phyloP scores from a whole-genome alignment of 768 basidiomycete genomes.

The Pseudohyphozyma bogoriensis region DNA sequence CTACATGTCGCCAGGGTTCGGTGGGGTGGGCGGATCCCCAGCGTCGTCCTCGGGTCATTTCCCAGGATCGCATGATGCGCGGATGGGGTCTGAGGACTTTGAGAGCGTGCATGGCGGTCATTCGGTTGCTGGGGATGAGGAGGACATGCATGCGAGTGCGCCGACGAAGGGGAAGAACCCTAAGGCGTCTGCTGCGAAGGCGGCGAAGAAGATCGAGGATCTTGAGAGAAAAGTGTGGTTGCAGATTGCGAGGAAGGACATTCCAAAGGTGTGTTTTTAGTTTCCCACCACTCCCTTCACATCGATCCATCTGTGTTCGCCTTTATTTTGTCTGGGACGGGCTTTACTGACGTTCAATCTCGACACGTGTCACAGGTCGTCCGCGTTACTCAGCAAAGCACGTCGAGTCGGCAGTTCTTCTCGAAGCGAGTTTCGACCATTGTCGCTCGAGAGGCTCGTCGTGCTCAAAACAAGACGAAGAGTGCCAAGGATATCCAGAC shows the following conservation, averaged over 20 bases:
- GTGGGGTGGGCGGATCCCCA: neutral
- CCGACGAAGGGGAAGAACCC: neutral
- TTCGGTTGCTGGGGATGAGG: neutral
- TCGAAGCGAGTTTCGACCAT: constrained; percentile 65
- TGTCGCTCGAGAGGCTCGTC: constrained; percentile 65
- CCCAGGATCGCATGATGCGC: neutral
- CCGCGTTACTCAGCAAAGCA: constrained; percentile 60
- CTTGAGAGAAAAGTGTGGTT: constrained; percentile 82
- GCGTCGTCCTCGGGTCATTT: neutral
- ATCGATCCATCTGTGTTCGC: no score
- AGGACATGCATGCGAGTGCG: neutral
- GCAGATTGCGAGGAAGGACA: constrained; percentile 71
- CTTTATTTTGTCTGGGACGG: neutral
- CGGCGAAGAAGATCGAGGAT: constrained; percentile 58
- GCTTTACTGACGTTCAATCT: no score
- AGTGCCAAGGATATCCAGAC: constrained; percentile 70
- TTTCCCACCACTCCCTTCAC: no score
- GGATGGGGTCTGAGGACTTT: no score
- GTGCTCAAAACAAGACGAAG: constrained; percentile 63
- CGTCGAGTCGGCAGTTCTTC: constrained; percentile 57
- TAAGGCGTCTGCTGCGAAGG: constrained; percentile 8
- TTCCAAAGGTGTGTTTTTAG: constrained; percentile 59
- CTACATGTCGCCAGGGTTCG: neutral
- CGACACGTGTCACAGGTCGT: constrained; percentile 51
- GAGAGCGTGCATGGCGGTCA: neutral